Conservation (phyloP, 2,329 filamentous ascomycete genomes). For the Pleomassaria siparia region DNA sequence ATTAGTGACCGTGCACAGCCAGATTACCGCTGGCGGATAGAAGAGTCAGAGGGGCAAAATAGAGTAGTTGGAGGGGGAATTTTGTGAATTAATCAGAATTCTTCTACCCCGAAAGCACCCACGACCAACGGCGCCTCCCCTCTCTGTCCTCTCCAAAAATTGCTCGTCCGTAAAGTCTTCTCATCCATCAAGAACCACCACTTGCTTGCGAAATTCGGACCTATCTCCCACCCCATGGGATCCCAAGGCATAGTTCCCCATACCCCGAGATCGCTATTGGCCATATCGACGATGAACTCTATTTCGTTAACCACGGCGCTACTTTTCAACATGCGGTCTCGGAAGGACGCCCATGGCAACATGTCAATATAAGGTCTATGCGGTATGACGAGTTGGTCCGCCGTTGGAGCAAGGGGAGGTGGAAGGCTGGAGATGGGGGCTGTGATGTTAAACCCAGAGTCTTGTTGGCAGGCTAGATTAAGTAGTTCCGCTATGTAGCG, state of each 20-base stretch:
- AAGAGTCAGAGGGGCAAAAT: neutral
- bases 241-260: constrained; percentile 1
- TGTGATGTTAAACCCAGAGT: neutral
- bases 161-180: neutral
- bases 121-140: neutral
- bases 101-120: neutral
- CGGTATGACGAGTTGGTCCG: neutral
- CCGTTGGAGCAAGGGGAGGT: neutral
- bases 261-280: neutral
- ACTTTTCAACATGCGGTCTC: neutral
- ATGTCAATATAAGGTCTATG: constrained; percentile 1
- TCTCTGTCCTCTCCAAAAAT: constrained; percentile 1
- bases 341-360: neutral
- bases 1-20: neutral
- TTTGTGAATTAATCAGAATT: neutral
- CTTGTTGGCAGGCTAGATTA: neutral
- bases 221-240: neutral
- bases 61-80: too few relatives aligned
- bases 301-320: neutral
- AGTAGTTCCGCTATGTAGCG: neutral
- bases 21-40: neutral
- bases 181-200: constrained; percentile 5
- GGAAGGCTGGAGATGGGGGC: neutral
- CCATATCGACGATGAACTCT: constrained; percentile 1
- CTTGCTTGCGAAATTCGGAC: neutral